A percentile compares a stretch with the other conserved stretches of the same genome.
Evolutionary conservation across 2,329 filamentous ascomycete genomes (phyloP).

Genomic region (Penicillium aurantiogriseum): DNA sequence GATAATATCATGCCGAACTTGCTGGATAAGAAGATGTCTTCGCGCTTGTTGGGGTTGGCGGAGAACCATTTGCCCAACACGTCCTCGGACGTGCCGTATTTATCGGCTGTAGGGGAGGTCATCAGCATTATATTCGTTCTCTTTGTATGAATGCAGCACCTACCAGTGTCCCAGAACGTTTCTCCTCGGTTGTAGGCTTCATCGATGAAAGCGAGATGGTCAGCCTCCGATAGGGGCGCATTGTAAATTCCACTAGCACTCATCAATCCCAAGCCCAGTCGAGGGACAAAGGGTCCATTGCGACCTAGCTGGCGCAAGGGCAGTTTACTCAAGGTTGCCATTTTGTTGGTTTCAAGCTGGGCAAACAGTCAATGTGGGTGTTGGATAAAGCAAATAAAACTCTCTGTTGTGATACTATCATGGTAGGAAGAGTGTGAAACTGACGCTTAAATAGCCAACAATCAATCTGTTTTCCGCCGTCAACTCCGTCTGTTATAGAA

Average conservation of each 20-base stretch:
- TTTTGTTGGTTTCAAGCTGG: not conserved
- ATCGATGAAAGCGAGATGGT: constrained; percentile 48
- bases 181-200: constrained; percentile 45
- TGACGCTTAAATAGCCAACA: not conserved
- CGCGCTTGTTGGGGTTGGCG: not conserved
- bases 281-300: constrained; percentile 29
- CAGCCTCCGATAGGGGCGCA: constrained; percentile 37
- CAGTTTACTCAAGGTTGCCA: not conserved
- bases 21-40: not conserved
- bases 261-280: constrained; percentile 32
- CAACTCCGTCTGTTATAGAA: not conserved
- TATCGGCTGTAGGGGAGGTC: constrained; percentile 18
- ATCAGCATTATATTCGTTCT: not conserved
- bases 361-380: not conserved
- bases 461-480: not conserved
- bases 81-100: constrained; percentile 50
- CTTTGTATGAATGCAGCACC: not conserved
- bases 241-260: constrained; percentile 32
- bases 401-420: not conserved
- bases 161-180: constrained; percentile 47
- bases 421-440: not conserved
- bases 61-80: not conserved
- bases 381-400: not conserved
- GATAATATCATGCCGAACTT: not conserved
- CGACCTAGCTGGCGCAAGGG: constrained; percentile 25